Percentiles rank a stretch among this genome's conserved stretches.
Evolutionary conservation across 306 rosid genomes (phyloP).

Genomic region (Citrullus colocynthis): DNA sequence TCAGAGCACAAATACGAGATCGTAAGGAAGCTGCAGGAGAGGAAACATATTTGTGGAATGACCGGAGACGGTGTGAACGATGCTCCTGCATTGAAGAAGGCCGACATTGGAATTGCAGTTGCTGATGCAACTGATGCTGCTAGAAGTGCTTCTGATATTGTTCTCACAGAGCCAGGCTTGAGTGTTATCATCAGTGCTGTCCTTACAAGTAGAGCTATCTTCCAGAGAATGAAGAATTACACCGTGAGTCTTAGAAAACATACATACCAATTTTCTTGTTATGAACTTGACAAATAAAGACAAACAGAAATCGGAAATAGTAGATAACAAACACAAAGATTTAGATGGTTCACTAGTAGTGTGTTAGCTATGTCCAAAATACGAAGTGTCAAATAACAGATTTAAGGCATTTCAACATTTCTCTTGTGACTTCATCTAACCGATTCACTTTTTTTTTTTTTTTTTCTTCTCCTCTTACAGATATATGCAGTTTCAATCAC

Average conservation of each 20-base stretch:
- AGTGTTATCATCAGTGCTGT: constrained; percentile 98
- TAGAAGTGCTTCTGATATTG: constrained; percentile 93
- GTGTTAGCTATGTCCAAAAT: no score
- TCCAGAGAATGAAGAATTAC: constrained; percentile 98
- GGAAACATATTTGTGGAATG: constrained; percentile 98
- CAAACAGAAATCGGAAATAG: no score
- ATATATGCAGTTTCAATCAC: constrained; percentile 98
- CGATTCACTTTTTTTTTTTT: not conserved
- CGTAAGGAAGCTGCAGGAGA: constrained; percentile 88
- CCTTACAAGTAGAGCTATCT: constrained; percentile 87
- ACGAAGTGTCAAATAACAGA: no score
- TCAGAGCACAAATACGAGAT: constrained; percentile 94
- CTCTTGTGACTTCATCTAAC: not conserved
- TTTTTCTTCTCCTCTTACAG: constrained; percentile 24
- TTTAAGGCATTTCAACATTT: not conserved
- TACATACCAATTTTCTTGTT: not conserved
- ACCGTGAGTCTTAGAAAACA: constrained; percentile 39
- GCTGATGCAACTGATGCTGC: constrained; percentile 99
- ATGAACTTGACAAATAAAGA: no score
- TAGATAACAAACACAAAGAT: no score
- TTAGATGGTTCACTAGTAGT: no score
- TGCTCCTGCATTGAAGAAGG: constrained; percentile 97
- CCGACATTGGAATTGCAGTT: constrained; percentile 95
- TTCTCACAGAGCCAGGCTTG: constrained; percentile 95
- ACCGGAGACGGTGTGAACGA: constrained; percentile 98